A percentile compares a stretch with the other conserved stretches of the same genome.
Evolutionary conservation across 2,329 filamentous ascomycete genomes (phyloP).

Genomic region (Aspergillus glaucus): DNA sequence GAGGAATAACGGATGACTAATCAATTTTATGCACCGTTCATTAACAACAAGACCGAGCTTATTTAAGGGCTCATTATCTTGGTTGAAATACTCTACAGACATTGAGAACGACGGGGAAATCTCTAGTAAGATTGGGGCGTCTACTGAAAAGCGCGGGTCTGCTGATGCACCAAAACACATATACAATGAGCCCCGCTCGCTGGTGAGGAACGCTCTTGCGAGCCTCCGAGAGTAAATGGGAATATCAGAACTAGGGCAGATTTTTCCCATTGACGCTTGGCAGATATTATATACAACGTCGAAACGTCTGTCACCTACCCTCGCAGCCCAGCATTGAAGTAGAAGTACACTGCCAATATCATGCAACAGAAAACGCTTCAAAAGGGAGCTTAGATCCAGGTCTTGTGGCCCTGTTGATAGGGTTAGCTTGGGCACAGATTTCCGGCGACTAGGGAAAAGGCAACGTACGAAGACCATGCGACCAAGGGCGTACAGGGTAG

Average conservation of each 20-base stretch:
- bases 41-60: too few species aligned
- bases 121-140: too few species aligned
- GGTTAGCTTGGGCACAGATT: constrained; percentile 12
- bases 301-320: constrained; percentile 21
- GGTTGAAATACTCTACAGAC: too few species aligned
- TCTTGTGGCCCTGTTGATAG: constrained; percentile 54
- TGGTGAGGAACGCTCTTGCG: too few species aligned
- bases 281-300: constrained; percentile 33
- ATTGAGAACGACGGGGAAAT: too few species aligned
- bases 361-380: constrained; percentile 4
- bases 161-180: too few species aligned
- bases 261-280: constrained; percentile 26
- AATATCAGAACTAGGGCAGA: constrained; percentile 10
- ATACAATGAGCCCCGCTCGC: neutral
- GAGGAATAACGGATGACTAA: neutral
- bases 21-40: neutral
- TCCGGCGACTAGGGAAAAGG: neutral
- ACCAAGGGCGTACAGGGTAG: constrained; percentile 38
- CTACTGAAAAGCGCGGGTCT: too few species aligned
- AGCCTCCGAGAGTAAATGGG: neutral
- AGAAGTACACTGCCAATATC: constrained; percentile 30
- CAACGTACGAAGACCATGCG: constrained; percentile 39
- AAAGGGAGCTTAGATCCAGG: constrained; percentile 44
- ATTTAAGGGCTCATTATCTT: too few species aligned
- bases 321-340: constrained; percentile 21